Conservation (phyloP, 106 monocot species). For the Allium cepa region DNA sequence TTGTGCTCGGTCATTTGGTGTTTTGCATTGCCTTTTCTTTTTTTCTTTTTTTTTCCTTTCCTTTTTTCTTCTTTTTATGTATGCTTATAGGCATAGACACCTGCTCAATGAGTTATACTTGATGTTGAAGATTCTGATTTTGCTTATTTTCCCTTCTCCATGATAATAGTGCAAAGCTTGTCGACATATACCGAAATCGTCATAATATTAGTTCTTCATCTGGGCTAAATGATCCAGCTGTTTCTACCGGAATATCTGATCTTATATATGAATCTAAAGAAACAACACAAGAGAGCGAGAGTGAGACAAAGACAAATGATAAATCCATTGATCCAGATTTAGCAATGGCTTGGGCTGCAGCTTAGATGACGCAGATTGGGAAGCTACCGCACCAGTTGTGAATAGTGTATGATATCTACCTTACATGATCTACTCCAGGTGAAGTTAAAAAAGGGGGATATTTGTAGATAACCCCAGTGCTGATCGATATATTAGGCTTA, state of each 20-base stretch:
- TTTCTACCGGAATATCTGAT: slow-evolving; percentile 95
- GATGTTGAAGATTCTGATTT: background rate
- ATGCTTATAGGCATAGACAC: no score
- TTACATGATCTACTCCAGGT: no score
- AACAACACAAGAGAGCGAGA: slow-evolving; percentile 34
- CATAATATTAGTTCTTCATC: slow-evolving; percentile 87
- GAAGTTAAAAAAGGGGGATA: no score
- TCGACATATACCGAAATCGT: slow-evolving; percentile 90
- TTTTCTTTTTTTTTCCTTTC: no score
- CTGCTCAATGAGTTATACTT: no score
- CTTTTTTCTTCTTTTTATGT: no score
- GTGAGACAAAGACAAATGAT: background rate
- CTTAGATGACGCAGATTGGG: slow-evolving; percentile 74
- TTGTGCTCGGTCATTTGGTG: no score
- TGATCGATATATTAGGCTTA: no score
- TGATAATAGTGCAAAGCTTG: slow-evolving; percentile 65
- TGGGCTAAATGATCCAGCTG: slow-evolving; percentile 91
- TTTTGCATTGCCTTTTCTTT: no score
- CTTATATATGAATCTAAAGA: slow-evolving; percentile 78
- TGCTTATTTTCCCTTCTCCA: background rate
- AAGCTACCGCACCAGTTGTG: slow-evolving; percentile 74
- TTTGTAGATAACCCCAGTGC: no score
- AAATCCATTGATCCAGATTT: slow-evolving; percentile 75
- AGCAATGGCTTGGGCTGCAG: slow-evolving; percentile 95
- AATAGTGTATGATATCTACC: slow-evolving; percentile 43